Evolutionary conservation across 345 rosid genomes (phyloP).

Genomic region (Bruguiera gymnorhiza): DNA sequence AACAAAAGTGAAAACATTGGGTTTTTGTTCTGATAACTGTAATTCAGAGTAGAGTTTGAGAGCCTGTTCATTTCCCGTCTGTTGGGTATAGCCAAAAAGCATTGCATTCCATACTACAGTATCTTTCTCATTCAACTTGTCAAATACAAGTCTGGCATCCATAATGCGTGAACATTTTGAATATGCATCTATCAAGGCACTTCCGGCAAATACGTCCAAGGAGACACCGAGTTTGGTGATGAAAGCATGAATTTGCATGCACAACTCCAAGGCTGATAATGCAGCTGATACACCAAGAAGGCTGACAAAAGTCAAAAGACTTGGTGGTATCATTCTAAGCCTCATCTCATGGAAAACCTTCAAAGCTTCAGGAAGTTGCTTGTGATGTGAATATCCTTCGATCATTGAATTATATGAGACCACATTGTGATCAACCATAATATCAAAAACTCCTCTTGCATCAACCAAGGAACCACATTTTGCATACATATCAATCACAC

Average conservation of each 20-base stretch:
- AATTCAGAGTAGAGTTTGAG: constrained; percentile 49
- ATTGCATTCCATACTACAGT: constrained; percentile 79
- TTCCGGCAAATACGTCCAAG: constrained; percentile 47
- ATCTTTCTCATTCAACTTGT: constrained; percentile 60
- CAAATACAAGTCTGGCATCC: constrained; percentile 63
- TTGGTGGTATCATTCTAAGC: constrained; percentile 43
- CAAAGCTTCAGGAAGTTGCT: constrained; percentile 48
- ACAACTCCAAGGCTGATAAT: constrained; percentile 41
- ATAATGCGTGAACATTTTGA: constrained; percentile 47
- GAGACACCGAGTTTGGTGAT: constrained; percentile 51
- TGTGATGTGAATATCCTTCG: constrained; percentile 70
- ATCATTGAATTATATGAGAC: constrained; percentile 69
- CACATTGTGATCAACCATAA: constrained; percentile 38
- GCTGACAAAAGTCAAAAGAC: constrained; percentile 67
- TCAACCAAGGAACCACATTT: constrained; percentile 52
- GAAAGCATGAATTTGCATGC: constrained; percentile 68
- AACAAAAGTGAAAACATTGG: constrained; percentile 61
- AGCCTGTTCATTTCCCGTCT: constrained; percentile 58
- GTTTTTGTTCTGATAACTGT: constrained; percentile 43
- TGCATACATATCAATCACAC: constrained; percentile 71
- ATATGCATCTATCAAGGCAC: constrained; percentile 65
- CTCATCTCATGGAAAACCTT: constrained; percentile 59
- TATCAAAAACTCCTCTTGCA: constrained; percentile 56
- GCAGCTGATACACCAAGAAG: constrained; percentile 63
- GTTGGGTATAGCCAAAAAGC: constrained; percentile 63